Percentiles rank a stretch among this genome's conserved stretches.
Conservation (phyloP, 192 early-diverging fungal species). For the Gonapodya prolifera region DNA sequence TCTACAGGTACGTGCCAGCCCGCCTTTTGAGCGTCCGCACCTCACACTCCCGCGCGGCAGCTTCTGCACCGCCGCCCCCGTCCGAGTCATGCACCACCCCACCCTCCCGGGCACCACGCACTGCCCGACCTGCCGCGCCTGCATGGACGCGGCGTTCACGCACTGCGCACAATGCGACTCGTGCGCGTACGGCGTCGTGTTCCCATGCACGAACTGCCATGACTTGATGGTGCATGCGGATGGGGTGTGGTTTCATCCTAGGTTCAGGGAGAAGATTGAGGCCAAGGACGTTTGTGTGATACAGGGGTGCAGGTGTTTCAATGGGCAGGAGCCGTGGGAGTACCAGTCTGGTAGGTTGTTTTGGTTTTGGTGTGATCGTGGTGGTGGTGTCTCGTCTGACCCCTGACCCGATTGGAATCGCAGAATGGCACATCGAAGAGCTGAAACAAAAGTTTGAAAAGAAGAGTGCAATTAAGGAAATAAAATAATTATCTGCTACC, state of each 20-base stretch:
- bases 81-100: background rate
- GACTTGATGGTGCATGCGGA: background rate
- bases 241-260: background rate
- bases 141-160: background rate
- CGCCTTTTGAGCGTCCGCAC: background rate
- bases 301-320: background rate
- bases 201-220: background rate
- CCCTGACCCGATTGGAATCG: background rate
- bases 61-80: background rate
- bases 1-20: background rate
- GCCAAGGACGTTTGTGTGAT: background rate
- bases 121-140: background rate
- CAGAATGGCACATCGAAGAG: background rate
- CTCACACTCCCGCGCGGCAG: too few relatives aligned
- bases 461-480: too few relatives aligned
- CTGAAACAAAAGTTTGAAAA: background rate
- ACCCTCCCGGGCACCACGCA: background rate
- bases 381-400: background rate
- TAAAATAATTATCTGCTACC: too few relatives aligned
- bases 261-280: background rate
- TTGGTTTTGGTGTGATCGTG: background rate
- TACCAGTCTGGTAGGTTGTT: background rate
- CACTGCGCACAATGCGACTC: background rate
- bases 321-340: background rate
- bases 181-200: background rate